phyloP scores from a whole-genome alignment of 257 asterid species.

The Solanum piurae region DNA sequence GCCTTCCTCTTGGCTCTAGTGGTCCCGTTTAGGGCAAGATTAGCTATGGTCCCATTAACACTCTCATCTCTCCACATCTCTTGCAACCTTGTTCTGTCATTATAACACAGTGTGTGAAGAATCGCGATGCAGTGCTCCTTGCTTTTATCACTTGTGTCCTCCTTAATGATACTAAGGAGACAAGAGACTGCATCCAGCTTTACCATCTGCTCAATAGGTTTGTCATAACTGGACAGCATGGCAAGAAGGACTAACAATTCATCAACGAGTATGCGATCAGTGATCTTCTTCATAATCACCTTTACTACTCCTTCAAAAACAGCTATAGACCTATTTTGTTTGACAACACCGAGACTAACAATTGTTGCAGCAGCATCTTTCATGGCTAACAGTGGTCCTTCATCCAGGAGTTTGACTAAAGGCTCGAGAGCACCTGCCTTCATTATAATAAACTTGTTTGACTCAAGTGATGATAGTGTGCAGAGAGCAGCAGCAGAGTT shows the following conservation, averaged over 20 bases:
- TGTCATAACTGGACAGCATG: constrained; percentile 17
- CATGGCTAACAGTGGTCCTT: constrained; percentile 21
- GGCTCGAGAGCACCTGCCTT: constrained; percentile 25
- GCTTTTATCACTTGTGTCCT: constrained; percentile 3
- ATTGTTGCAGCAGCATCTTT: constrained; percentile 35
- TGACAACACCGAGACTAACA: constrained; percentile 17
- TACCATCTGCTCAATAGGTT: constrained; percentile 37
- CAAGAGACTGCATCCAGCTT: constrained; percentile 21
- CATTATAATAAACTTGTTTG: constrained; percentile 24
- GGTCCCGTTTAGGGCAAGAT: constrained; percentile 27
- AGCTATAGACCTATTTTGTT: constrained; percentile 31
- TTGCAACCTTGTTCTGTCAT: constrained; percentile 20
- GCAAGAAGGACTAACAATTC: constrained; percentile 37
- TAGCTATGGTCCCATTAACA: constrained; percentile 11
- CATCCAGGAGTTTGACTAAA: constrained; percentile 28
- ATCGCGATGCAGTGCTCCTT: constrained; percentile 37
- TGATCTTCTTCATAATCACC: constrained; percentile 33
- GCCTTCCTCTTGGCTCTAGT: constrained; percentile 54
- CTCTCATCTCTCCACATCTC: constrained; percentile 22
- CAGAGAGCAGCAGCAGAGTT: constrained; percentile 36
- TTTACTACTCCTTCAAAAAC: constrained; percentile 26
- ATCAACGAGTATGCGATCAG: constrained; percentile 1
- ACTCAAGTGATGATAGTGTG: constrained; percentile 24
- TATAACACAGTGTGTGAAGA: constrained; percentile 21
- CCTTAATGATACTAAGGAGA: constrained; percentile 19